These are phyloP conservation scores for Annulohypoxylon bovei DNA, from an alignment of 495 filamentous ascomycete genomes.

Conservation along the genomic window DNA sequence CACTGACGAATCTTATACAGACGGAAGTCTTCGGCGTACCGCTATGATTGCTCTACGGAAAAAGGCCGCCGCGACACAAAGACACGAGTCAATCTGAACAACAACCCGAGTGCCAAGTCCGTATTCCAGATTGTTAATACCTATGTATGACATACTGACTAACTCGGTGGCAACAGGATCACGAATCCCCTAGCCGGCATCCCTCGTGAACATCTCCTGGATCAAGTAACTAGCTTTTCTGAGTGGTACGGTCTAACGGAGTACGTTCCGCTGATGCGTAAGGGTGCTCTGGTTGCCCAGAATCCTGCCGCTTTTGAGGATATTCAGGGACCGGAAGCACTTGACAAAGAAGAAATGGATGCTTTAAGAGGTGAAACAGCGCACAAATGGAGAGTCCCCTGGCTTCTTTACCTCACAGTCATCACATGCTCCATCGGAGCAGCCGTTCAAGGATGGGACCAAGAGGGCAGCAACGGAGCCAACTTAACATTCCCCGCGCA, in stretches of 20 bases:
- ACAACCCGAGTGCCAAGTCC: constrained; percentile 62
- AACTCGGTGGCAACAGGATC: constrained; percentile 50
- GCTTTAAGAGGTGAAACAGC: constrained; percentile 66
- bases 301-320: constrained; percentile 64
- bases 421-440: constrained; percentile 76
- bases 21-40: constrained; percentile 26
- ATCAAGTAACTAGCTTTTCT: constrained; percentile 67
- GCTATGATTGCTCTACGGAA: constrained; percentile 31
- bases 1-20: constrained; percentile 1
- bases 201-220: constrained; percentile 59
- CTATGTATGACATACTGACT: not conserved
- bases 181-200: constrained; percentile 70
- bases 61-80: constrained; percentile 32
- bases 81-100: constrained; percentile 60
- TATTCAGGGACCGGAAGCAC: constrained; percentile 55
- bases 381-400: constrained; percentile 73
- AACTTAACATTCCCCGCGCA: constrained; percentile 69
- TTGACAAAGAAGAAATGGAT: constrained; percentile 63
- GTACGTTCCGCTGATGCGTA: constrained; percentile 60
- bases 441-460: constrained; percentile 77
- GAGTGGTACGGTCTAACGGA: constrained; percentile 52
- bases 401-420: constrained; percentile 73
- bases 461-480: constrained; percentile 79
- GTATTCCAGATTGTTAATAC: constrained; percentile 8
- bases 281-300: constrained; percentile 73